phyloP scores from a whole-genome alignment of 2,329 filamentous ascomycete genomes.

The Neofusicoccum cordaticola region DNA sequence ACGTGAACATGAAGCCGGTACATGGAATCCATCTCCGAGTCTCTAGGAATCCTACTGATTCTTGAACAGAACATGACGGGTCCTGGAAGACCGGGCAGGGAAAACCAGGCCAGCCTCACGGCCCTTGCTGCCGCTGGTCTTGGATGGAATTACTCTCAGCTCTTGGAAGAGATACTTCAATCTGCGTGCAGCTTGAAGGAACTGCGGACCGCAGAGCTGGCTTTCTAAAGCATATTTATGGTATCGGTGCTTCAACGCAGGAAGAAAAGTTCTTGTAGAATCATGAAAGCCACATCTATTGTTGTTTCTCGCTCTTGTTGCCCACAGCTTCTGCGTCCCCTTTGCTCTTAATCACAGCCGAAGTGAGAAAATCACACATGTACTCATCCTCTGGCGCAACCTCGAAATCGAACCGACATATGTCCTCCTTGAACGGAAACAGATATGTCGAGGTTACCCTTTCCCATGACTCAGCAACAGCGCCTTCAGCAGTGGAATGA shows the following conservation, averaged over 20 bases:
- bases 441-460: conserved; percentile 53
- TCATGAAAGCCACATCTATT: too few species aligned
- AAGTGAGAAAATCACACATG: background rate
- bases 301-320: background rate
- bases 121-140: conserved; percentile 43
- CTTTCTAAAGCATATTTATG: background rate
- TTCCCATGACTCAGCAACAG: background rate
- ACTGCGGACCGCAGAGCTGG: background rate
- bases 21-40: conserved; percentile 21
- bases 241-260: too few species aligned
- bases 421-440: conserved; percentile 54
- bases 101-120: conserved; percentile 49
- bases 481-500: too few species aligned
- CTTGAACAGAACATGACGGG: conserved; percentile 46
- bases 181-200: conserved; percentile 1
- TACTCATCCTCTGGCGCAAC: conserved; percentile 42
- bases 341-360: background rate
- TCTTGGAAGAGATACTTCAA: conserved; percentile 38
- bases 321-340: background rate
- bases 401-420: conserved; percentile 56
- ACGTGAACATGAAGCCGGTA: conserved; percentile 54
- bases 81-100: conserved; percentile 46
- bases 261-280: too few species aligned
- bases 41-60: background rate
- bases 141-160: conserved; percentile 43